Base-by-base conservation (phyloP, 306 rosid species). In the Cucurbita ficifolia region DNA sequence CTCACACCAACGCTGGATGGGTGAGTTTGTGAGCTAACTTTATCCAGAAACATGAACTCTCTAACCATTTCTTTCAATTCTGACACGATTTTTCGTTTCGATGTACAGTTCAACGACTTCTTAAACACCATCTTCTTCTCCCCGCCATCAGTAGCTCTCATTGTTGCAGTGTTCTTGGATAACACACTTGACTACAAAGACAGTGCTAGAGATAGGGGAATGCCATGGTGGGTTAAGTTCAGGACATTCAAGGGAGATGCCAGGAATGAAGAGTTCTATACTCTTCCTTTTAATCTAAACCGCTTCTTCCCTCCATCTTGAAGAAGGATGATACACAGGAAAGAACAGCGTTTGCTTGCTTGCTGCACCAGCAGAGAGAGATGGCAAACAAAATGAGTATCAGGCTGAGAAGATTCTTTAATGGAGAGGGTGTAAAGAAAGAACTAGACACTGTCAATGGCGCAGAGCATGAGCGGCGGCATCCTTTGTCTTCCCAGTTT, bases 201-300 rank as follows among this genome's bases (percentile, higher is more conserved):
- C 24, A 89, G 96, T 43, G 95, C 88, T 8, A 88, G 87, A 77
- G 99, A 95, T 74, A 84, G 99, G 70, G 99, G 99, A 78, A 91
- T 95, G 99, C 96, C 99, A 65, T 95, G 99, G 99, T 95, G 99
- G 99, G 90, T 81, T 72, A 95, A 87, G 73, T 95, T 95, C 79
- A 70, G 97, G 75, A 76, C 96, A 40, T 95, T 95, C 56, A 87
- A 89, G 80, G 99, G 96, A 58, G 99, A 95, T 70, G 78, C 86
- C 79, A 54, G 97, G 50, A 95, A 91, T 69, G 99, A 95, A 70
- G 99, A 95, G 86, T 95, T 95, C 81, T 95, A 95, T 82, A 91
- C 97, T 45, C 96, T 95, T 5, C 99, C 99, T 55, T 95, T 95
- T 86, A 95, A 95, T 88, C 99, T 95, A 56, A 87, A 95, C 78